A percentile compares a stretch with the other conserved stretches of the same genome.
Conservation (phyloP, 164 flowering plant species). For the Piper longum region DNA sequence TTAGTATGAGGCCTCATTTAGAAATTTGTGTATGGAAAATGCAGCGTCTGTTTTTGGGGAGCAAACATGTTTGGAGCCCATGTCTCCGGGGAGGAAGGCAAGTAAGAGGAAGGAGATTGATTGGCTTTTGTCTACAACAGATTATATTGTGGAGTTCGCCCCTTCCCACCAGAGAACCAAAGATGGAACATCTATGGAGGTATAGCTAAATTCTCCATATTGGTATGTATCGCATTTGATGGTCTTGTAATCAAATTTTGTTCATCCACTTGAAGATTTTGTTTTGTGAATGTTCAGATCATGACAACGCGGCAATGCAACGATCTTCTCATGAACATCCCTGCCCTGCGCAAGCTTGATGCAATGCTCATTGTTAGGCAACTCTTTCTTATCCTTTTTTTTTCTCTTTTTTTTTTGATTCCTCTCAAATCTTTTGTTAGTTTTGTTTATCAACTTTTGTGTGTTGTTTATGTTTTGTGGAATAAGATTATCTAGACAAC, state of each 20-base stretch:
- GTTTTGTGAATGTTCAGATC: conserved; percentile 26
- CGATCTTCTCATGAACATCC: conserved; percentile 78
- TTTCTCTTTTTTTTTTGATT: not conserved
- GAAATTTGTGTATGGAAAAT: not conserved
- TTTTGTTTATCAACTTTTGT: not conserved
- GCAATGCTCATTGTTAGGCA: conserved; percentile 71
- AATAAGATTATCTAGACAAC: conserved; percentile 48
- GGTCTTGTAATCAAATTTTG: not conserved
- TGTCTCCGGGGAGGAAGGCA: conserved; percentile 51
- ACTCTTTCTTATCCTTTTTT: not conserved
- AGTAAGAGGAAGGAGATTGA: conserved; percentile 82
- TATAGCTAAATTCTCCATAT: conserved; percentile 4
- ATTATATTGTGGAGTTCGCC: conserved; percentile 80
- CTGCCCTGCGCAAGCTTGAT: conserved; percentile 81
- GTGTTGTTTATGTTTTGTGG: not conserved
- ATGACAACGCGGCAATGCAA: conserved; percentile 80
- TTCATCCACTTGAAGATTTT: not conserved
- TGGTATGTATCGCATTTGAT: not conserved
- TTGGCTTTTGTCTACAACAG: conserved; percentile 87
- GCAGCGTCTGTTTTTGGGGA: conserved; percentile 91
- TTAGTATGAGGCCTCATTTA: not conserved
- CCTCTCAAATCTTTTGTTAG: not conserved
- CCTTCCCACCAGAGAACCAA: conserved; percentile 65
- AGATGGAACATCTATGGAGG: conserved; percentile 72
- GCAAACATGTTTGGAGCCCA: conserved; percentile 59